Conservation (phyloP, 2,329 filamentous ascomycete species). For the Paracamarosporium sp. region DNA sequence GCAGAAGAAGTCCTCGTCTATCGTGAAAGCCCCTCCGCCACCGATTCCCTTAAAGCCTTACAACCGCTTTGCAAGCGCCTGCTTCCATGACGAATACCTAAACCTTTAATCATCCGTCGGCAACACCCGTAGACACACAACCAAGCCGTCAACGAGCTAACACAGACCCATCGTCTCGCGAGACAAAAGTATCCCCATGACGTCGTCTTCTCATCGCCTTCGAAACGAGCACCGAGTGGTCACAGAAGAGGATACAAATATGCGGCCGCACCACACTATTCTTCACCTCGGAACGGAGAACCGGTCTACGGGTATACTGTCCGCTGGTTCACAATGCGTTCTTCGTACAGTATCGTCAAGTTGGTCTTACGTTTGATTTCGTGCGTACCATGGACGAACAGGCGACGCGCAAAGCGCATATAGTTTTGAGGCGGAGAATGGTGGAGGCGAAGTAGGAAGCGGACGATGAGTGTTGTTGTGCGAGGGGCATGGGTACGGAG, state of each 20-base stretch:
- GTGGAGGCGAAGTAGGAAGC: slow-evolving; percentile 15
- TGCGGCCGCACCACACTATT: slow-evolving; percentile 55
- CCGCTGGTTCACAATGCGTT: slow-evolving; percentile 27
- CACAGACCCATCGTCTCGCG: slow-evolving; percentile 53
- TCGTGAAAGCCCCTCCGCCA: slow-evolving; percentile 62
- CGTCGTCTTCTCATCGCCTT: slow-evolving; percentile 58
- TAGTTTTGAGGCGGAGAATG: slow-evolving; percentile 15
- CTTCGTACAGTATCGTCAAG: slow-evolving; percentile 23
- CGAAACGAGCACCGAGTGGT: slow-evolving; percentile 34
- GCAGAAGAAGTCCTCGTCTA: too few species aligned
- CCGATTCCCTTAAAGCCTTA: slow-evolving; percentile 65
- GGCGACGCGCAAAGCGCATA: slow-evolving; percentile 22
- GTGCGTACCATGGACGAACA: slow-evolving; percentile 18
- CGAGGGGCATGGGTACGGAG: slow-evolving; percentile 17
- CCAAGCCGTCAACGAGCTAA: slow-evolving; percentile 53
- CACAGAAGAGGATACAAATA: slow-evolving; percentile 34
- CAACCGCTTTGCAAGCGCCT: slow-evolving; percentile 66
- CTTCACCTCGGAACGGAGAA: slow-evolving; percentile 54
- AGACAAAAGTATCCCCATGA: slow-evolving; percentile 58
- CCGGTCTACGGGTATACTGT: slow-evolving; percentile 55
- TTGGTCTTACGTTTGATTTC: slow-evolving; percentile 14
- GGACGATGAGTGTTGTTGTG: slow-evolving; percentile 19
- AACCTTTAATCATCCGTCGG: slow-evolving; percentile 65
- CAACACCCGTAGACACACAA: slow-evolving; percentile 68
- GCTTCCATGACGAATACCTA: slow-evolving; percentile 68